Percentiles rank a stretch among this genome's conserved stretches.
Evolutionary conservation across 2,329 filamentous ascomycete genomes (phyloP).

Genomic region (Cryphonectria nitschkei): DNA sequence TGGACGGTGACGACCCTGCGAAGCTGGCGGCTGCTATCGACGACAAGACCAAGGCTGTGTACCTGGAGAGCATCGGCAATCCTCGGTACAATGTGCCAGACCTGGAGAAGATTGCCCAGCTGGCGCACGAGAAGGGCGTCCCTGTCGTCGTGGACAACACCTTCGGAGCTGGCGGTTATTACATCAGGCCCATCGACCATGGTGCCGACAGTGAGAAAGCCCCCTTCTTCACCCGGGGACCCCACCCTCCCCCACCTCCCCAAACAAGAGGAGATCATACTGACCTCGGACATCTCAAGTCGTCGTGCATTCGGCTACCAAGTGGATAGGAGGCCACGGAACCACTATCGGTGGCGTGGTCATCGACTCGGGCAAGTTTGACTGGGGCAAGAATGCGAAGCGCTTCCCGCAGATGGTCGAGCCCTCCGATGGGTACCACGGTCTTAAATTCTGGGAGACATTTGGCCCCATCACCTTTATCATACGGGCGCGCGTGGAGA

Average conservation of each 20-base stretch:
- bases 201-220: constrained; percentile 69
- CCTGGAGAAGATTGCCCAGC: constrained; percentile 81
- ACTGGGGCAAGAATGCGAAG: constrained; percentile 83
- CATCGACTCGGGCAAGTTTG: constrained; percentile 87
- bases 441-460: constrained; percentile 91
- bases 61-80: constrained; percentile 91
- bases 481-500: constrained; percentile 85
- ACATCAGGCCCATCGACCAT: constrained; percentile 82
- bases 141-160: constrained; percentile 86
- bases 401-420: constrained; percentile 94
- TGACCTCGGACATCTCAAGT: constrained; percentile 41
- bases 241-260: background rate
- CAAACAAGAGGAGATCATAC: background rate
- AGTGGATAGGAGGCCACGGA: constrained; percentile 96
- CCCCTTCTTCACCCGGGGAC: no score
- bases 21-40: constrained; percentile 85
- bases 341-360: constrained; percentile 88
- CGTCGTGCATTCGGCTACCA: constrained; percentile 90
- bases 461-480: constrained; percentile 84
- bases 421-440: constrained; percentile 87
- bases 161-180: constrained; percentile 91
- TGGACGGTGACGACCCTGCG: constrained; percentile 76
- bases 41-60: constrained; percentile 90
- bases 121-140: constrained; percentile 71
- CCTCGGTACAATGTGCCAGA: constrained; percentile 92